Percentiles rank a stretch among this genome's conserved stretches.
Conservation (phyloP, 1,284 basidiomycete genomes). For the Cutaneotrichosporon dermatis region DNA sequence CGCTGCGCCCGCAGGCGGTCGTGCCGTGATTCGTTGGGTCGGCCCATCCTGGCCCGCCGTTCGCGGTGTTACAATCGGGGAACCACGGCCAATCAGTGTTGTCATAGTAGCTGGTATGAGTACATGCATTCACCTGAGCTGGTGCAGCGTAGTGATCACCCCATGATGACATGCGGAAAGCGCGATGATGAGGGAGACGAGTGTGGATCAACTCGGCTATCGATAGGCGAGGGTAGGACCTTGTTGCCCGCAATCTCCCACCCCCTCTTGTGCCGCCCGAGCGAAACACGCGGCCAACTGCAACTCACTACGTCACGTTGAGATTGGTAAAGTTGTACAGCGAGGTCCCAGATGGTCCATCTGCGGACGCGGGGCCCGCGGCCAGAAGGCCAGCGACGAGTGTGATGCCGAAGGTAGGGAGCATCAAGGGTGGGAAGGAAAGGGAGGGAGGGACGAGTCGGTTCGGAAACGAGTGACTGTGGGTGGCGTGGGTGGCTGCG, state of each 20-base stretch:
- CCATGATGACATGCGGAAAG: too few relatives aligned
- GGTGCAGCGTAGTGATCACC: too few relatives aligned
- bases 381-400: background rate
- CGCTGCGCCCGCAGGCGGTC: slow-evolving; percentile 14
- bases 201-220: background rate
- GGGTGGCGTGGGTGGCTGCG: background rate
- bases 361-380: slow-evolving; percentile 2
- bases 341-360: background rate
- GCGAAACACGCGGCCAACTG: background rate
- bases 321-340: slow-evolving; percentile 13
- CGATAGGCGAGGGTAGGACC: background rate
- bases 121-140: too few relatives aligned
- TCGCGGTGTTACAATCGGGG: slow-evolving; percentile 4
- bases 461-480: too few relatives aligned
- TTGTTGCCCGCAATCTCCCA: too few relatives aligned
- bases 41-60: slow-evolving; percentile 12
- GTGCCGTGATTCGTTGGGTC: slow-evolving; percentile 4
- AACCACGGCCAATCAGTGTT: background rate
- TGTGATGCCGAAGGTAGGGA: background rate
- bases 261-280: too few relatives aligned
- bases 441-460: background rate
- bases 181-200: background rate
- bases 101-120: slow-evolving; percentile 20
- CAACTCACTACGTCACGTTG: slow-evolving; percentile 16
- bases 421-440: background rate